Percentiles rank a stretch among this genome's conserved stretches.
phyloP scores from a whole-genome alignment of 2,329 filamentous ascomycete genomes.

The Colletotrichum musae region DNA sequence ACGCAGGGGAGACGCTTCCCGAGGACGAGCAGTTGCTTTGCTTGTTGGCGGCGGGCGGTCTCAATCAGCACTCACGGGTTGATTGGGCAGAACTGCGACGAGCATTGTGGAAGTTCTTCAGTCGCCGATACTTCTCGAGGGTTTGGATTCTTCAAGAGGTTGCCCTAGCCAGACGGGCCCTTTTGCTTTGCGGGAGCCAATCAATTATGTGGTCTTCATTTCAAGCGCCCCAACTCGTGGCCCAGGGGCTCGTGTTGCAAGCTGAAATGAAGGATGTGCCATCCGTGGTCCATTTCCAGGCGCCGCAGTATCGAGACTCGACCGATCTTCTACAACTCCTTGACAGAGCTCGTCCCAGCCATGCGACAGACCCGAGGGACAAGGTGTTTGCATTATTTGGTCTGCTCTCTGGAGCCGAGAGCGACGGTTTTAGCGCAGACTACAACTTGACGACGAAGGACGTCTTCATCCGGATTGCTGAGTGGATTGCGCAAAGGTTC shows the following conservation, averaged over 20 bases:
- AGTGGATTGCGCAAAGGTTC: slow-evolving; percentile 14
- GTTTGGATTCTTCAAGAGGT: slow-evolving; percentile 48
- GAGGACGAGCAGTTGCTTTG: slow-evolving; percentile 8
- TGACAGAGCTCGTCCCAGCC: neutral
- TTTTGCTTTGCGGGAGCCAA: neutral
- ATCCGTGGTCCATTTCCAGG: neutral
- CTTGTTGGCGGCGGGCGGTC: neutral
- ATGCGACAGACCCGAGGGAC: slow-evolving; percentile 45
- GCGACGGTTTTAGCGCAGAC: slow-evolving; percentile 38
- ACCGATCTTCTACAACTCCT: slow-evolving; percentile 15
- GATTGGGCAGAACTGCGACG: neutral
- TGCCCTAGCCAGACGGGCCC: slow-evolving; percentile 37
- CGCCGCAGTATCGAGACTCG: slow-evolving; percentile 12
- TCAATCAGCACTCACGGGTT: neutral
- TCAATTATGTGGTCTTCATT: slow-evolving; percentile 26
- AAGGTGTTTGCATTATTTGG: slow-evolving; percentile 47
- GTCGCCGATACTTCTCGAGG: slow-evolving; percentile 18
- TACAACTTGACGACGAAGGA: slow-evolving; percentile 35
- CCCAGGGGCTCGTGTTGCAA: neutral
- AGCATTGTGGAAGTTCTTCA: neutral
- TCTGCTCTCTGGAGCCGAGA: slow-evolving; percentile 42
- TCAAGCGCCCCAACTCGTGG: neutral
- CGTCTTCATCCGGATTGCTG: neutral
- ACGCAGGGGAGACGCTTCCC: slow-evolving; percentile 43
- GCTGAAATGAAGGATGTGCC: neutral